phyloP scores from a whole-genome alignment of 2,329 filamentous ascomycete genomes.

The Sordariomycetes sp. region DNA sequence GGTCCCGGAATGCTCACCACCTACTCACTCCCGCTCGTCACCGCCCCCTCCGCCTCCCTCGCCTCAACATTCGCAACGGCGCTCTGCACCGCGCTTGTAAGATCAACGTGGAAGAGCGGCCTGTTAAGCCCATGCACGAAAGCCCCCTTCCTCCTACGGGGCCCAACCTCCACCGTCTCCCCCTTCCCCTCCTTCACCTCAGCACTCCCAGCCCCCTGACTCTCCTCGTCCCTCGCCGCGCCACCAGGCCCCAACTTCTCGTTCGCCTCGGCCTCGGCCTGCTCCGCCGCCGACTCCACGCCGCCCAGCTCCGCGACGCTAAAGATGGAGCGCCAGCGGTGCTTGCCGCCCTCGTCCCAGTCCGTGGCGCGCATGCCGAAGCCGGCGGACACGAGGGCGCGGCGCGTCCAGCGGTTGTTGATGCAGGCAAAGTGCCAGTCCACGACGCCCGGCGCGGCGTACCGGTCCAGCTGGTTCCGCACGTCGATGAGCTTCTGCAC shows the following conservation, averaged over 20 bases:
- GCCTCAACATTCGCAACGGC: slow-evolving; percentile 69
- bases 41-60: slow-evolving; percentile 19
- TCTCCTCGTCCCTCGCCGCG: slow-evolving; percentile 47
- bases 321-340: slow-evolving; percentile 90
- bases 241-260: slow-evolving; percentile 19
- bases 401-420: slow-evolving; percentile 90
- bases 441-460: slow-evolving; percentile 66
- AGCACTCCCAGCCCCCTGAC: slow-evolving; percentile 69
- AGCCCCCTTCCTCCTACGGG: slow-evolving; percentile 1
- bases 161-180: background rate
- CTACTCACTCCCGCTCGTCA: background rate
- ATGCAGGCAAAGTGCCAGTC: slow-evolving; percentile 96
- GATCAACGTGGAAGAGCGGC: slow-evolving; percentile 86
- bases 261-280: slow-evolving; percentile 49
- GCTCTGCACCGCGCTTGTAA: slow-evolving; percentile 78
- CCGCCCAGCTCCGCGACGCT: slow-evolving; percentile 79
- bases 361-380: slow-evolving; percentile 66
- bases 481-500: slow-evolving; percentile 89
- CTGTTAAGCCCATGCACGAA: slow-evolving; percentile 77
- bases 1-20: background rate
- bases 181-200: slow-evolving; percentile 23
- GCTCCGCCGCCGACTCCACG: slow-evolving; percentile 52
- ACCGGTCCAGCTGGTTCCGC: slow-evolving; percentile 82
- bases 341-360: slow-evolving; percentile 23
- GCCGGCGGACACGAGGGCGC: slow-evolving; percentile 71